A percentile compares a stretch with the other conserved stretches of the same genome.
These are phyloP conservation scores for Priceomyces fermenticarens DNA, from an alignment of 805 yeast genomes.

Conservation along the genomic window DNA sequence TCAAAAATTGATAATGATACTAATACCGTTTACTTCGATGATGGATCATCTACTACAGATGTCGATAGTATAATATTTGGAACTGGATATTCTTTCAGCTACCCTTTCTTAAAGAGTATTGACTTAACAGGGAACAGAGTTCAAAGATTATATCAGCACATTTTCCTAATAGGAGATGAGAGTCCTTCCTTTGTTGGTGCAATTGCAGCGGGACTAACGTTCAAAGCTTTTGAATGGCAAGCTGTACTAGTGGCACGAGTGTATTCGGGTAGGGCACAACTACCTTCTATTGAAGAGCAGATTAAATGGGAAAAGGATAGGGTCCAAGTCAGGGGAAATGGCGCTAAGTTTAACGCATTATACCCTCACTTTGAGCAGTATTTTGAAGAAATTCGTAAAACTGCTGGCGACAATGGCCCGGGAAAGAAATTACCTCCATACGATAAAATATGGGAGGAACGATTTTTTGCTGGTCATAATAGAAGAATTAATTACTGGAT, in stretches of 20 bases:
- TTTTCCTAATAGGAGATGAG: constrained; percentile 30
- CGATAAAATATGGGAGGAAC: constrained; percentile 17
- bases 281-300: constrained; percentile 29
- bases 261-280: constrained; percentile 23
- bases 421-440: constrained; percentile 20
- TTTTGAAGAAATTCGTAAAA: constrained; percentile 16
- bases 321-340: constrained; percentile 22
- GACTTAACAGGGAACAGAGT: constrained; percentile 24
- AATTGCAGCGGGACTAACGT: constrained; percentile 36
- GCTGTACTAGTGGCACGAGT: constrained; percentile 33
- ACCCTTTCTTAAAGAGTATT: constrained; percentile 16
- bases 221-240: constrained; percentile 41
- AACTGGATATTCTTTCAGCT: constrained; percentile 22
- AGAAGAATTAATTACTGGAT: constrained; percentile 15
- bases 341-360: constrained; percentile 12
- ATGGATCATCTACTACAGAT: constrained; percentile 12
- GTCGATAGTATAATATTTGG: constrained; percentile 21
- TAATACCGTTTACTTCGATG: constrained; percentile 16
- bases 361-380: constrained; percentile 19
- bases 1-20: constrained; percentile 8
- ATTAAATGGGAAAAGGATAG: constrained; percentile 26
- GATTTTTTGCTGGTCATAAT: constrained; percentile 17
- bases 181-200: constrained; percentile 33
- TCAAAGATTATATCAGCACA: constrained; percentile 30
- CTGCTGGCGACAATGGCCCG: constrained; percentile 20